Evolutionary conservation across 2,329 filamentous ascomycete species (phyloP).

Genomic region (Apiospora marii): DNA sequence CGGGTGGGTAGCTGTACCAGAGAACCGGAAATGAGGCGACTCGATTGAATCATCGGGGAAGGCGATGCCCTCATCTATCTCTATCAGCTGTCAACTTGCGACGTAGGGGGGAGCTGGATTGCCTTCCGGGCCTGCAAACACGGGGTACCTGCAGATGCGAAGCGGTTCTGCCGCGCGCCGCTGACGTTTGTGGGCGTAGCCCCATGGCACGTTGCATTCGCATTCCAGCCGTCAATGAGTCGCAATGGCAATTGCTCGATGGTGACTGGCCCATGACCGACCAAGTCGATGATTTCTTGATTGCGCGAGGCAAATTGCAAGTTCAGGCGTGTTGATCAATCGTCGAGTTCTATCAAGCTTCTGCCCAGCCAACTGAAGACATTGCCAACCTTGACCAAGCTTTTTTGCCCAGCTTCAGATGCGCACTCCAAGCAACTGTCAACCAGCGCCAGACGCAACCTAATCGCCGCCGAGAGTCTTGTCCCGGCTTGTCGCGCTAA

Average conservation of each 20-base stretch:
- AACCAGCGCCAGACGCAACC: background rate
- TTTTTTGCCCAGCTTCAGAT: conserved; percentile 10
- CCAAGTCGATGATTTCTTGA: background rate
- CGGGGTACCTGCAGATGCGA: conserved; percentile 19
- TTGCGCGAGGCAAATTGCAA: background rate
- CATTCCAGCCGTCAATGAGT: conserved; percentile 1
- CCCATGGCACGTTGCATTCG: conserved; percentile 15
- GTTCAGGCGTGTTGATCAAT: background rate
- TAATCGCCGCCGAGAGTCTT: conserved; percentile 15
- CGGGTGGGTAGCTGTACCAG: conserved; percentile 20
- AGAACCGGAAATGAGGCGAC: conserved; percentile 21
- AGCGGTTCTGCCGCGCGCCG: conserved; percentile 14
- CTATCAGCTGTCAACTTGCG: background rate
- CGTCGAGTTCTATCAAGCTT: conserved; percentile 8
- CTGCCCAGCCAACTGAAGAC: conserved; percentile 14
- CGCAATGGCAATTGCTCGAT: conserved; percentile 17
- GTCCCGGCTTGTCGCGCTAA: conserved; percentile 24
- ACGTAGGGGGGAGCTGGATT: conserved; percentile 8
- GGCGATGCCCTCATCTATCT: conserved; percentile 12
- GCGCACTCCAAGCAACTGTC: background rate
- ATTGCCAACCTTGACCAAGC: conserved; percentile 11
- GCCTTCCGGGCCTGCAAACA: background rate
- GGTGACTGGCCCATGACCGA: background rate
- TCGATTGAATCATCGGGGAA: conserved; percentile 11
- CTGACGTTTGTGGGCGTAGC: conserved; percentile 4